Base-by-base conservation (phyloP, 352 stramenopile species). In the Aphanomyces euteiches region DNA sequence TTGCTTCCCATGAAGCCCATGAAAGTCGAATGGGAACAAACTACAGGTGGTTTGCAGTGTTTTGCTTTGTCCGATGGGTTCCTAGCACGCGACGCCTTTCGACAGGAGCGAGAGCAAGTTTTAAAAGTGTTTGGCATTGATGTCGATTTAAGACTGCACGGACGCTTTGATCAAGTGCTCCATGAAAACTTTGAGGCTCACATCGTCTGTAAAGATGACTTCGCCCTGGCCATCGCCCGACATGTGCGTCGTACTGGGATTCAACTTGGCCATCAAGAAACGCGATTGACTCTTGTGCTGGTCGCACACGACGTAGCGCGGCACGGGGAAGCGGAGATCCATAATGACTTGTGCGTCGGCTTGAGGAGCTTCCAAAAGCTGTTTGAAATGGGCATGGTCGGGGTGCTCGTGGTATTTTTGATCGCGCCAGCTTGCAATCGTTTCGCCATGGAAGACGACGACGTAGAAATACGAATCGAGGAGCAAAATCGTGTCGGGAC, bases 401-500 rank as follows among this genome's bases (percentile, higher is more conserved):
- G 95, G 90, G 61, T 96, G 85, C 47, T 98, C 87, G 73, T 98
- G 94, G 74, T 97, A 98, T 74, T 94, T 95, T 73, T 98, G 88
- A 77, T 99, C 96, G 69, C 97, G 87, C 98, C 98, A 99, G 37
- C 96, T 95, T 17, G 96, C 97, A 75, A 99, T 99, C 45, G 97
- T 99, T 78, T 99, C 97, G 59, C 98, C 97, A 77, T 99, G 97
- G 80, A 99, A 99, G 6, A 99, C 96, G 50, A 99, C 97, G 34
- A 99, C 97, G 75, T 99, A 98, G 82, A 99, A 99, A 88, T 99
- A 99, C 48, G 97, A 99, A 77, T 99, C 97, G 17, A 99, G 82
- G 19, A 99, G 84, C 50, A 99, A 75, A 78, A 99, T 99, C 53
- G 93, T 98, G 83, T 99, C 97, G 34, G 96, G 90, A 28, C 96